Conservation (phyloP, 2,329 filamentous ascomycete species). For the Malbranchea zuffiana region DNA sequence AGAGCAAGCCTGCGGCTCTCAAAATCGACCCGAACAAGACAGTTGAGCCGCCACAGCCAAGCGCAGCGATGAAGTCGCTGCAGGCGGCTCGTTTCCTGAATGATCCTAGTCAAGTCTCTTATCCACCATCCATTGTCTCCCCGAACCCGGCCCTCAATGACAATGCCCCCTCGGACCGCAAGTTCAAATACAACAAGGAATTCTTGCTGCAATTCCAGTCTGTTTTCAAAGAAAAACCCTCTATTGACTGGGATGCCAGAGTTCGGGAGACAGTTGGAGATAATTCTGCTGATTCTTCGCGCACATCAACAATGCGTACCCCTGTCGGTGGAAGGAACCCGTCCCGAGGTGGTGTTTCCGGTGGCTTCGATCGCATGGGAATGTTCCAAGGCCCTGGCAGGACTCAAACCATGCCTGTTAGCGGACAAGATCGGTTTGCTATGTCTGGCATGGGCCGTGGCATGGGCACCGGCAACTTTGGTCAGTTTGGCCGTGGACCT, state of each 20-base stretch:
- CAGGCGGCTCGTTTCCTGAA: conserved; percentile 83
- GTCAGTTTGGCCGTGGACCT: conserved; percentile 47
- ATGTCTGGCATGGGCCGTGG: conserved; percentile 45
- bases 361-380: conserved; percentile 53
- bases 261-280: conserved; percentile 79
- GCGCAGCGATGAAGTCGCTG: conserved; percentile 82
- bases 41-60: conserved; percentile 84
- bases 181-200: conserved; percentile 90
- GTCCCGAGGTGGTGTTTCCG: conserved; percentile 28
- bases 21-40: conserved; percentile 80
- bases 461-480: conserved; percentile 41
- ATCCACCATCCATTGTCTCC: conserved; percentile 72
- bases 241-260: conserved; percentile 81
- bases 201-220: conserved; percentile 95
- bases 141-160: conserved; percentile 86
- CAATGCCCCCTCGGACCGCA: conserved; percentile 56
- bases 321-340: conserved; percentile 12
- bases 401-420: conserved; percentile 55
- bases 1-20: conserved; percentile 73
- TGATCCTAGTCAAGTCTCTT: conserved; percentile 65
- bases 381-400: conserved; percentile 43
- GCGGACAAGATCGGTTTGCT: conserved; percentile 58
- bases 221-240: conserved; percentile 94
- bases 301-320: conserved; percentile 25
- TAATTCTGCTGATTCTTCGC: conserved; percentile 50